These are phyloP conservation scores for Irpex rosettiformis DNA, from an alignment of 1,284 basidiomycete species.

Conservation along the genomic window DNA sequence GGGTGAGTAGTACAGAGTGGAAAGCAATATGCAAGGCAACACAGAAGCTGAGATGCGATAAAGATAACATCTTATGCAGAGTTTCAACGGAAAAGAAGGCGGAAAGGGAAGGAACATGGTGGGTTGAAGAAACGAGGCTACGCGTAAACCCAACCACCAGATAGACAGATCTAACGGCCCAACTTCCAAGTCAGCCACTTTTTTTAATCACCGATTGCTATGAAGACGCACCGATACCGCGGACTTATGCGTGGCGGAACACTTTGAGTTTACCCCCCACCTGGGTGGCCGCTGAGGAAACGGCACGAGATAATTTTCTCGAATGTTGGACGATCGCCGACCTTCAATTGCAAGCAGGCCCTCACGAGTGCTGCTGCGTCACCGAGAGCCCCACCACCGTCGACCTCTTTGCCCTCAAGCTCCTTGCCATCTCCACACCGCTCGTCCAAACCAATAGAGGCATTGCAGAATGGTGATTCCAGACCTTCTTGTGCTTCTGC, in stretches of 20 bases:
- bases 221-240: neutral
- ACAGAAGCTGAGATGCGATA: constrained; percentile 16
- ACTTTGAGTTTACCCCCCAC: constrained; percentile 43
- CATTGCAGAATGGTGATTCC: constrained; percentile 67
- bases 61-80: constrained; percentile 14
- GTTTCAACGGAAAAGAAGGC: constrained; percentile 12
- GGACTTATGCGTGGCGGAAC: neutral
- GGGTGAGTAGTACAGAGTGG: constrained; percentile 5
- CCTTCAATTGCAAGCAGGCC: constrained; percentile 75
- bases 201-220: neutral
- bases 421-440: constrained; percentile 71
- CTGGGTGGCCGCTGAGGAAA: constrained; percentile 70
- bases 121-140: constrained; percentile 16
- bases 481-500: constrained; percentile 82
- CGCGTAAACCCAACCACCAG: constrained; percentile 10
- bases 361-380: constrained; percentile 80
- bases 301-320: constrained; percentile 73
- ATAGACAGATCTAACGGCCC: constrained; percentile 5
- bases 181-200: neutral
- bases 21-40: constrained; percentile 9
- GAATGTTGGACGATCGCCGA: constrained; percentile 74
- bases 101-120: constrained; percentile 12
- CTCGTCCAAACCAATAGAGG: constrained; percentile 72
- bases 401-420: constrained; percentile 64
- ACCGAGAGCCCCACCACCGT: constrained; percentile 77